Evolutionary conservation across 805 yeast genomes (phyloP).

Genomic region (Priceomyces haplophilus): DNA sequence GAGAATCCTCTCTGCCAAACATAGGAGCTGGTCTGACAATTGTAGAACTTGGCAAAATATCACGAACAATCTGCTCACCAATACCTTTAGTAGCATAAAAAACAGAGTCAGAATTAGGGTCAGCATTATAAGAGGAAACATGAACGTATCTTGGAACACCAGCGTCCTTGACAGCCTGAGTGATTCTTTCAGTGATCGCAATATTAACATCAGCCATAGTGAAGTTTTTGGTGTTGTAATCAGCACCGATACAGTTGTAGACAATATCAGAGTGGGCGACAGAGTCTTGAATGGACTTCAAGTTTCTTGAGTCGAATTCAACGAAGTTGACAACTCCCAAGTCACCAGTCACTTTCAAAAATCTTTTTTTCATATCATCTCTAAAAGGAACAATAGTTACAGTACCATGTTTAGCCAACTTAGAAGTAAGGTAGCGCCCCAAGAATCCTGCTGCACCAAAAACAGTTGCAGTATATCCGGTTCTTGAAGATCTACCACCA

Average conservation of each 20-base stretch:
- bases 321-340: conserved; percentile 82
- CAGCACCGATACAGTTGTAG: conserved; percentile 74
- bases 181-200: conserved; percentile 74
- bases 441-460: conserved; percentile 80
- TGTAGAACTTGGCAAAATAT: conserved; percentile 68
- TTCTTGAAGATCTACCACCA: conserved; percentile 82
- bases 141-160: conserved; percentile 74
- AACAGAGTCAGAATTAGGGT: conserved; percentile 62
- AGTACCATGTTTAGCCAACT: conserved; percentile 81
- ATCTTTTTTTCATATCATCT: conserved; percentile 74
- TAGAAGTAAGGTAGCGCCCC: conserved; percentile 69
- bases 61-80: conserved; percentile 70
- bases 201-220: conserved; percentile 80
- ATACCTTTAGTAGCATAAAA: conserved; percentile 77
- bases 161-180: conserved; percentile 64
- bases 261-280: conserved; percentile 82
- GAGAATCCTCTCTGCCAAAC: conserved; percentile 71
- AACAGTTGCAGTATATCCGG: conserved; percentile 86
- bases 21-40: conserved; percentile 83
- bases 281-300: conserved; percentile 69
- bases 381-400: conserved; percentile 73
- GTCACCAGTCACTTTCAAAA: conserved; percentile 79
- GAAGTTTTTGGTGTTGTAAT: conserved; percentile 74
- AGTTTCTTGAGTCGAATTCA: conserved; percentile 78
- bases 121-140: conserved; percentile 76